Base-by-base conservation (phyloP, 140 eudicot genomes). In the Anethum foeniculum region DNA sequence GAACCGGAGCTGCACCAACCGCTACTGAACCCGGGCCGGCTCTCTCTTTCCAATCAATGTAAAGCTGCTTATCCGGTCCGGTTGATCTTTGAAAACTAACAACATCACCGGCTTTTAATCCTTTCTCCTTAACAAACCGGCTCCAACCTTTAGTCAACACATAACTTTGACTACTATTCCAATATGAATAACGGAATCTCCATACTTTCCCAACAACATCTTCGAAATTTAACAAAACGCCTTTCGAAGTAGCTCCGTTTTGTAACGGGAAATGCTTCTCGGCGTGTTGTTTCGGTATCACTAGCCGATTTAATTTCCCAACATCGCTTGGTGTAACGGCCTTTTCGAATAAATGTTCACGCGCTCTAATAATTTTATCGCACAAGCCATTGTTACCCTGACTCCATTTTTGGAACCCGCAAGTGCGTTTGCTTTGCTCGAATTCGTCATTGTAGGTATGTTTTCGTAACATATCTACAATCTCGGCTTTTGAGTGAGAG, bases 61-160 rank as follows among this genome's bases (percentile, higher is more conserved):
- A 89, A 19, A 94, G 91, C 84, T 92, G 97, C 86, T 81, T 86
- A 14, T 94, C 93, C 38, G 93, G 84, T 46, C 88, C 95, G 36
- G 94, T 89, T 3, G 97, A 92, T 69, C 95, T 81, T 46, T 88
- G 89, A 79, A 94, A 94, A 65, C 87, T 83, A 32, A 94, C 98
- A 83, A 90, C 77, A 81, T 92, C 98, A 56, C 98, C 97, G 65
- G 97, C 97, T 77, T 88, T 87, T 30, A 94, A 74, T 25, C 82
- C 80, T 84, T 94, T 94, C 88, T 94, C 98, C 88, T 94, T 94
- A 73, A 94, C 98, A 43, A 94, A 94, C 77, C 98, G 84, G 88
- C 98, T 94, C 98, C 98, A 94, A 11, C 98, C 98, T 84, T 94
- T 94, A 5, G 98, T 94, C 76, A 94, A 81, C 43, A 94, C 98